Conservation (phyloP, 2,329 filamentous ascomycete genomes). For the Cercospora sp. region DNA sequence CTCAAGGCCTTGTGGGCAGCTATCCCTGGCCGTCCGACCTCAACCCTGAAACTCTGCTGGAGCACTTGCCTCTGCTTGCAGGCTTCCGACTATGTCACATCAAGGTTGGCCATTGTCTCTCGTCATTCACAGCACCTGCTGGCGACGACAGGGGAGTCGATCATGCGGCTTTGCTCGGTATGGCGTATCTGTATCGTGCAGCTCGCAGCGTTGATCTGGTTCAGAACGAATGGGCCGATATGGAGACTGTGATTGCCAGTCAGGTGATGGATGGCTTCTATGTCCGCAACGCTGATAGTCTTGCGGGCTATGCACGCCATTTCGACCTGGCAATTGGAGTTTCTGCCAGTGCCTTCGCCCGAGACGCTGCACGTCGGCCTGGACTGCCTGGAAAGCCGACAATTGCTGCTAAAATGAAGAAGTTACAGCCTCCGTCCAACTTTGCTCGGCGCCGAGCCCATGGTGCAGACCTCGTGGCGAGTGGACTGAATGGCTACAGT, state of each 20-base stretch:
- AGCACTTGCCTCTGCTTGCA: not conserved
- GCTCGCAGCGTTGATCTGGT: not conserved
- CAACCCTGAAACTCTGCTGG: not conserved
- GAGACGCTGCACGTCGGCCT: not conserved
- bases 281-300: constrained; percentile 2
- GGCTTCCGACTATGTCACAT: not conserved
- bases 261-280: not conserved
- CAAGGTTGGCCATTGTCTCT: not conserved
- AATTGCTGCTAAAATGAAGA: constrained; percentile 1
- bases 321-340: constrained; percentile 13
- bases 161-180: not conserved
- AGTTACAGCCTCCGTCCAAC: not conserved
- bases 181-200: constrained; percentile 9
- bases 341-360: constrained; percentile 1
- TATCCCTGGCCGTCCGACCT: not conserved
- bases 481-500: not conserved
- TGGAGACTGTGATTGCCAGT: constrained; percentile 7
- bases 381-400: not conserved
- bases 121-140: not conserved
- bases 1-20: not conserved
- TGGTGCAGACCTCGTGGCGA: not conserved
- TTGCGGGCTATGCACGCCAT: constrained; percentile 9
- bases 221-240: not conserved
- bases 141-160: not conserved
- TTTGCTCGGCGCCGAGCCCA: not conserved